Evolutionary conservation across 805 yeast genomes (phyloP), one percentile per base, ranked within the genome.

Genomic region (Blastobotrys chiropterorum): DNA sequence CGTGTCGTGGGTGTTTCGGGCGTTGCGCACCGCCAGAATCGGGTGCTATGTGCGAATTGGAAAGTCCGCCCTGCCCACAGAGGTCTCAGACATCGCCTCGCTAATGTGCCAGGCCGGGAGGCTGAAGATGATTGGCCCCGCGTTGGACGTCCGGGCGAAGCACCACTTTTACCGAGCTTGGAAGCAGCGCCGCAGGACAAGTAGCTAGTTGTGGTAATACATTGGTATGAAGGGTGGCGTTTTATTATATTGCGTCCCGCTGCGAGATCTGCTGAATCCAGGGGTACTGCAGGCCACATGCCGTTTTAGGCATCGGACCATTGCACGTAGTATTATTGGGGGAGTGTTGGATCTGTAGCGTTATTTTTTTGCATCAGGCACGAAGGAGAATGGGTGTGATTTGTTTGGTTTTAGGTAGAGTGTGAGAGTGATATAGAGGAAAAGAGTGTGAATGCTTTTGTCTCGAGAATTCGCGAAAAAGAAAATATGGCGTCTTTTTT

Each of bases 81-180:
- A 26, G 34, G 34, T 26, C 34, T 26, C 34, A 26, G 34, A 26
- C 34, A 26, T 26, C 34, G 53, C 60, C 26, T 64, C 62, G 40
- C 54, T 58, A 3, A 56, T 70, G 4, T 62, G 68, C 43, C 53
- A 60, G 6, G 57, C 64, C 30, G 85, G 85, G 30, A 73, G 78
- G 50, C 65, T 78, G 51, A 75, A 77, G 51, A 63, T 74, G 2
- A 71, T 81, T 0, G 80, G 82, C 2, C 67, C 67, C 14, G 71
- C 71, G 1, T 67, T 83, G 34, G 71, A 70, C 39, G 53, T 71
- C 1, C 61, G 59, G 1, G 71, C 76, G 15, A 83, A 83, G 64
- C 53, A 58, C 3, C 67, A 69, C 47, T 82, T 80, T 59, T 62
- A 72, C 16, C 55, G 61, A 16, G 69, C 67, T 2, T 73, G 65